Conservation (phyloP, 192 early-diverging fungal genomes). For the Backusella tuberculispora region DNA sequence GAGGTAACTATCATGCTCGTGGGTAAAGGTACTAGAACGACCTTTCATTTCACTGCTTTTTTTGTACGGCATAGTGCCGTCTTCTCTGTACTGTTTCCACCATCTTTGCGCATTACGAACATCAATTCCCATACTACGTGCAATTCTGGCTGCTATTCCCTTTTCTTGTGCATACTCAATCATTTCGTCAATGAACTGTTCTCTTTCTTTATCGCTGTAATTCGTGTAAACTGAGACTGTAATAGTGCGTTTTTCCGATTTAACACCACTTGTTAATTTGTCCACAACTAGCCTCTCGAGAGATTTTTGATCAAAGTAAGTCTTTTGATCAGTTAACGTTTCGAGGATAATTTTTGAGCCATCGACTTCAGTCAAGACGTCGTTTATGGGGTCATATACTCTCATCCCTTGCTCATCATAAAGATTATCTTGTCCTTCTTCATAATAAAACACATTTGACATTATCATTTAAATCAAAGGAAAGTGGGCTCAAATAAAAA, state of each 20-base stretch:
- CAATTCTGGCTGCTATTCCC: not conserved
- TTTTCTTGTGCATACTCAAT: not conserved
- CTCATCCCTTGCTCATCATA: constrained; percentile 12
- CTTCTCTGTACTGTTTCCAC: not conserved
- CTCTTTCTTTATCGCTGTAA: not conserved
- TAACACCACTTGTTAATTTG: not conserved
- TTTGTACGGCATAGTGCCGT: not conserved
- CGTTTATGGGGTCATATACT: not conserved
- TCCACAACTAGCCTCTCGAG: not conserved
- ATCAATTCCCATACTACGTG: not conserved
- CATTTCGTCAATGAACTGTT: not conserved
- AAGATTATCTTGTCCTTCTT: not conserved
- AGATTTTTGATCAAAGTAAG: not conserved
- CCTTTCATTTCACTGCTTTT: not conserved
- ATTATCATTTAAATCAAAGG: too few species aligned
- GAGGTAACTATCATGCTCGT: not conserved
- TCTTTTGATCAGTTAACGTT: constrained; percentile 4
- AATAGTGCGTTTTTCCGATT: not conserved
- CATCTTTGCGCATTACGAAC: not conserved
- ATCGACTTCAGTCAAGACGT: not conserved
- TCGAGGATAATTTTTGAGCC: not conserved
- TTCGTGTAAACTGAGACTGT: not conserved
- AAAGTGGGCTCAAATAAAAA: too few species aligned
- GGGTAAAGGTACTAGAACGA: not conserved
- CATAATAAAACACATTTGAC: not conserved